Conservation (phyloP, 1,139 yeast species). For the Debaryomycetaceae sp. region DNA sequence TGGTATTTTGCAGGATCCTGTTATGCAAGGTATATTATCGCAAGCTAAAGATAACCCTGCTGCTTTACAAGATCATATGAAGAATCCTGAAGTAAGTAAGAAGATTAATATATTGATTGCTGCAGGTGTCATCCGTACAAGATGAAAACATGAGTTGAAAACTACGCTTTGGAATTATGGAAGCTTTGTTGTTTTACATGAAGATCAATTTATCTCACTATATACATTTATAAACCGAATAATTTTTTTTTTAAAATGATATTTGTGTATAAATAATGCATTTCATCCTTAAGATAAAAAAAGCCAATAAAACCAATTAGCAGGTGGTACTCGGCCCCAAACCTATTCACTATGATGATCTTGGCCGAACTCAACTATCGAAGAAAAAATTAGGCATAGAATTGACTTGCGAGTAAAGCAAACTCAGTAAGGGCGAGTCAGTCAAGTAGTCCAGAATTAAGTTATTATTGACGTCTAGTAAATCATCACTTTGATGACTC, state of each 20-base stretch:
- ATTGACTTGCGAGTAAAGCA: conserved; percentile 7
- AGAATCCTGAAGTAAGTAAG: conserved; percentile 86
- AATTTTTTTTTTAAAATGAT: no score
- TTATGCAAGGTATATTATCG: conserved; percentile 90
- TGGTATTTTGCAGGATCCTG: conserved; percentile 88
- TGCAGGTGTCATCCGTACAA: conserved; percentile 95
- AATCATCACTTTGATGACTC: not conserved
- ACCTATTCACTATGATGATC: no score
- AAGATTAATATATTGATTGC: conserved; percentile 90
- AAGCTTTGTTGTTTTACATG: no score
- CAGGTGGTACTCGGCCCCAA: no score
- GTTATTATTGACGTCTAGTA: conserved; percentile 1
- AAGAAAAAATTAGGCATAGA: conserved; percentile 39
- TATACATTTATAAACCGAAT: no score
- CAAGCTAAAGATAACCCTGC: conserved; percentile 97
- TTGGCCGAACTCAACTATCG: no score
- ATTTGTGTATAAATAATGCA: no score
- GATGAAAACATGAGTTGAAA: no score
- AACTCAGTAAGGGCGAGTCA: not conserved
- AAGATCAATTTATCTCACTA: no score
- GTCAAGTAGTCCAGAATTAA: not conserved
- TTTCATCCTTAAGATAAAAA: no score
- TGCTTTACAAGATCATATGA: conserved; percentile 96
- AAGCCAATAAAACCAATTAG: no score
- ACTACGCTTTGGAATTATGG: no score